A percentile compares a stretch with the other conserved stretches of the same genome.
Evolutionary conservation across 768 basidiomycete genomes (phyloP).

Genomic region (Termitomyces sp.): DNA sequence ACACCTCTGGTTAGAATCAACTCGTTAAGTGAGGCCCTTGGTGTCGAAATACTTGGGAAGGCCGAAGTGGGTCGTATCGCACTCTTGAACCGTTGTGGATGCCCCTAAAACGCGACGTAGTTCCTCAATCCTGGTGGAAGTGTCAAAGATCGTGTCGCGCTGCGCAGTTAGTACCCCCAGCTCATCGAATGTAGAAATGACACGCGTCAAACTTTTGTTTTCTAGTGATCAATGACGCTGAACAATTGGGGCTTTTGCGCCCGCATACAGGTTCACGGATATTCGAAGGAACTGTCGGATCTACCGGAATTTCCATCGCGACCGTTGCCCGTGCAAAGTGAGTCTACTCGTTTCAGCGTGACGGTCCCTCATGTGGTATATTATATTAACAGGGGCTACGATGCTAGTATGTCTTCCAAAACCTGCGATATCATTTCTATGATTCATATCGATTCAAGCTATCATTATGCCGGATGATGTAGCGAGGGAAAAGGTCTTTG

Average conservation of each 20-base stretch:
- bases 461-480: conserved; percentile 91
- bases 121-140: conserved; percentile 97
- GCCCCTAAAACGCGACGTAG: conserved; percentile 30
- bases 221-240: conserved; percentile 92
- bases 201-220: background rate
- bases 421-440: background rate
- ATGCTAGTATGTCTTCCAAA: conserved; percentile 53
- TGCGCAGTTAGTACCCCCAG: conserved; percentile 56
- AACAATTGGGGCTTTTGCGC: conserved; percentile 70
- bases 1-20: conserved; percentile 91
- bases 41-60: conserved; percentile 93
- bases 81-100: background rate
- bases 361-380: background rate
- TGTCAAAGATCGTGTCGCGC: conserved; percentile 95
- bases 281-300: conserved; percentile 96
- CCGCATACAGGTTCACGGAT: conserved; percentile 89
- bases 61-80: conserved; percentile 62
- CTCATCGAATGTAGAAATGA: background rate
- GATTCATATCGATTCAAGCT: conserved; percentile 33
- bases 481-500: conserved; percentile 85
- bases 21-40: conserved; percentile 84
- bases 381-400: conserved; percentile 62
- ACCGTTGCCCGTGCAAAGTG: conserved; percentile 87
- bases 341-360: conserved; percentile 12
- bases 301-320: conserved; percentile 94